A percentile compares a stretch with the other conserved stretches of the same genome.
Conservation (phyloP, 768 basidiomycete species). For the Mycena crocata region DNA sequence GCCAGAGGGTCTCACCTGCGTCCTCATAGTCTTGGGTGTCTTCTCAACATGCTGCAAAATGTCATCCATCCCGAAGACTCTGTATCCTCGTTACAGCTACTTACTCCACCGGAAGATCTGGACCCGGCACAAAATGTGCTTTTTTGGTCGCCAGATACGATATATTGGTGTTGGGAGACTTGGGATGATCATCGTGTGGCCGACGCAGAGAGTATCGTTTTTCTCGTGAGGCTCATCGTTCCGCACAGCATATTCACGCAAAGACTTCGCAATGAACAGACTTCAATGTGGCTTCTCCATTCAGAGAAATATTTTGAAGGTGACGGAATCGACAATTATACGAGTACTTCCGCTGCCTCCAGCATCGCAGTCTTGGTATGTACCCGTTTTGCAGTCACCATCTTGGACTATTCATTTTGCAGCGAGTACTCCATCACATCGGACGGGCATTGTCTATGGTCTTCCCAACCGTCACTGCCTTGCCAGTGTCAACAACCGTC, state of each 20-base stretch:
- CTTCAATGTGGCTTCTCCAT: constrained; percentile 65
- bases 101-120: constrained; percentile 39
- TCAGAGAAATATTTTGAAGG: constrained; percentile 36
- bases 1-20: constrained; percentile 45
- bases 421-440: constrained; percentile 44
- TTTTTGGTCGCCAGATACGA: constrained; percentile 66
- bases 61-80: constrained; percentile 47
- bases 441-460: constrained; percentile 23
- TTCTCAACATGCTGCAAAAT: constrained; percentile 58
- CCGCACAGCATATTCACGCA: background rate
- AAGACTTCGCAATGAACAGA: constrained; percentile 47
- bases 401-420: constrained; percentile 4
- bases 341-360: constrained; percentile 19
- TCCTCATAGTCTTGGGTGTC: constrained; percentile 57
- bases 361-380: constrained; percentile 43
- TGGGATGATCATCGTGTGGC: constrained; percentile 68
- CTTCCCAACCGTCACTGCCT: constrained; percentile 23
- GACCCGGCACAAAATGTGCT: constrained; percentile 62
- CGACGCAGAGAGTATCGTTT: constrained; percentile 60
- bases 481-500: constrained; percentile 34
- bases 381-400: background rate
- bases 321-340: background rate
- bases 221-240: constrained; percentile 57
- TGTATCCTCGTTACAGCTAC: constrained; percentile 29
- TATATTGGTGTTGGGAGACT: constrained; percentile 74